phyloP scores from a whole-genome alignment of 176 grass and related monocot genomes.

The Carex scoparia region DNA sequence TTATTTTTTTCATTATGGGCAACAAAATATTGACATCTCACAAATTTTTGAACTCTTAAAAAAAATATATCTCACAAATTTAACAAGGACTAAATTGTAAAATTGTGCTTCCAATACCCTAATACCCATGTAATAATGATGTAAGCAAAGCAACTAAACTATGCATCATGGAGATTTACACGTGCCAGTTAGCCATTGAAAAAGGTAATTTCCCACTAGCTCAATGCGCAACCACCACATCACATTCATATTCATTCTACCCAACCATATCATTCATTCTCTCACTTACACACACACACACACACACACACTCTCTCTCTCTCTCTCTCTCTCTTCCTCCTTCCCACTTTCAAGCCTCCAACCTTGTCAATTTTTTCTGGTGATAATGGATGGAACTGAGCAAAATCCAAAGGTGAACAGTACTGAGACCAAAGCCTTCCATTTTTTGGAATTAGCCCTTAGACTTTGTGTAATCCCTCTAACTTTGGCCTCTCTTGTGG shows the following conservation, averaged over 20 bases:
- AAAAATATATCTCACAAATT: not conserved
- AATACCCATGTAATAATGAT: not conserved
- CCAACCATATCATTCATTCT: not conserved
- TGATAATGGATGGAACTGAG: conserved; percentile 14
- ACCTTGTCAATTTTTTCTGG: not conserved
- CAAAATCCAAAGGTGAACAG: not conserved
- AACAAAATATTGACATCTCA: not conserved
- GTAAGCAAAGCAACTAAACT: not conserved
- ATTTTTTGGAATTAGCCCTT: conserved; percentile 47
- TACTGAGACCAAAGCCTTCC: conserved; percentile 6
- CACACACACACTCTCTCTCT: not conserved
- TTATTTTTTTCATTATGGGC: not conserved
- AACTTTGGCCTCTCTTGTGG: conserved; percentile 46
- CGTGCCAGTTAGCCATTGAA: not conserved
- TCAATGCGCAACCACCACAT: not conserved
- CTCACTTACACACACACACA: not conserved
- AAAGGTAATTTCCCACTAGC: conserved; percentile 1
- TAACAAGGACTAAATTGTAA: not conserved
- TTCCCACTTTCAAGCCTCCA: not conserved
- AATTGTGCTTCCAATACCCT: not conserved
- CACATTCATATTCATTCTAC: not conserved
- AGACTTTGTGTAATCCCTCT: conserved; percentile 65
- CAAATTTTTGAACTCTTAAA: too few relatives aligned
- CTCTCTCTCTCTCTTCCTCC: not conserved
- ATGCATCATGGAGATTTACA: not conserved